Evolutionary conservation across 371 early-diverging fungal genomes (phyloP), one percentile per base, ranked within the genome.

Genomic region (Rhizopus arrhizus): DNA sequence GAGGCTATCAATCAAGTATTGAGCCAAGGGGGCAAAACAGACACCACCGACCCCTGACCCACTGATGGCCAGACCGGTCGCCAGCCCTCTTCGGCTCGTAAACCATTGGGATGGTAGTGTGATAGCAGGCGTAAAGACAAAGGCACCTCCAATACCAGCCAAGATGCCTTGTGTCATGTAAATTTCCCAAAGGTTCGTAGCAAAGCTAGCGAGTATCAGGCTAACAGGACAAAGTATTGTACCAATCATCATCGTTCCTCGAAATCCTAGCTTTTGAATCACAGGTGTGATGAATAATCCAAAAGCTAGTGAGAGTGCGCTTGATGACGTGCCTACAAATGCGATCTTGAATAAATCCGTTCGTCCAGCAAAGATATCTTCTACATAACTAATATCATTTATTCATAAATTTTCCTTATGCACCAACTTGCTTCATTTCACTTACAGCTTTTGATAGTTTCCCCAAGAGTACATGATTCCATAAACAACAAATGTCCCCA

Each of bases 41-140:
- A 91, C 75, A 5, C 91, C 92, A 16, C 93, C 93, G 12, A 90
- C 57, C 3, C 93, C 92, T 16, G 84, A 81, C 10, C 92, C 92
- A 10, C 88, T 77, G 1, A 90, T 84, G 3, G 83, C 86, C 45
- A 92, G 74, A 2, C 95, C 95, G 2, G 88, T 89, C 1, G 93
- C 93, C 58, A 92, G 68, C 0, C 91, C 92, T 33, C 91, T 80
- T 10, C 72, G 72, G 38, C 71, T 77, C 8, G 81, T 74, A 65
- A 93, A 95, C 89, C 90, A 93, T 66, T 90, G 88, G 0, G 87
- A 68, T 6, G 88, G 85, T 9, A 89, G 68, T 0, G 85, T 80
- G 11, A 91, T 62, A 6, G 87, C 82, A 2, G 90, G 81, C 22
- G 85, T 81, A 66, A 85, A 90, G 4, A 77, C 70, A 58, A 90